These are phyloP conservation scores for Pseudoscleropodium purum DNA, from an alignment of 225 moss, liverwort and hornwort species.

Conservation along the genomic window DNA sequence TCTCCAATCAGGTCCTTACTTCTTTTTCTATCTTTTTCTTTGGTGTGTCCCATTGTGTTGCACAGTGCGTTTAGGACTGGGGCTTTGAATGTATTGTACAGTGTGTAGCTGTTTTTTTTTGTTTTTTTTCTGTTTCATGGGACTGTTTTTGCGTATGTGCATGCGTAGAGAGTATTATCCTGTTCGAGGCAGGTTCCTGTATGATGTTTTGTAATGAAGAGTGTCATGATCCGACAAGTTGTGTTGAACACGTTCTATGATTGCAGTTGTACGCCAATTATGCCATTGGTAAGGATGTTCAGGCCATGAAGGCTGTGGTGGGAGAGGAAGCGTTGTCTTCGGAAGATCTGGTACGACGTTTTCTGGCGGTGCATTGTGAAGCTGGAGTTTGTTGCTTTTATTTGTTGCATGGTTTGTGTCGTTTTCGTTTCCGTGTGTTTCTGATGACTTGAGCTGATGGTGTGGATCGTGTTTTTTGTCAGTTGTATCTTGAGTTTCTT, in stretches of 20 bases:
- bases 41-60: background rate
- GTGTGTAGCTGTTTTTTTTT: accelerated
- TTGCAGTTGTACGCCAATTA: slow-evolving; percentile 94
- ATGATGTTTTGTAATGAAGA: slow-evolving; percentile 10
- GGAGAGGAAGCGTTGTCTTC: slow-evolving; percentile 98
- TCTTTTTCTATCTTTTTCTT: background rate
- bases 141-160: background rate
- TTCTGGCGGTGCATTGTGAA: background rate
- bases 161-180: background rate
- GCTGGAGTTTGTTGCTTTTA: background rate
- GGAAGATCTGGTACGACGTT: slow-evolving; percentile 67
- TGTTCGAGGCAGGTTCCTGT: background rate
- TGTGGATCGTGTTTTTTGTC: background rate
- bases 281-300: slow-evolving; percentile 96
- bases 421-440: background rate
- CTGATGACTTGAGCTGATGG: background rate
- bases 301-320: slow-evolving; percentile 98
- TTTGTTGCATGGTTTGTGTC: background rate
- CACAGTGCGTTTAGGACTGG: background rate
- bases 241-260: background rate
- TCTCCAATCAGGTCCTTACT: slow-evolving; percentile 36
- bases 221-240: background rate
- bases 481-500: slow-evolving; percentile 86
- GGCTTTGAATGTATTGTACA: accelerated
- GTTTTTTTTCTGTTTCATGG: background rate